phyloP scores from a whole-genome alignment of 108 stramenopile species.

The Conticribra guillardii region DNA sequence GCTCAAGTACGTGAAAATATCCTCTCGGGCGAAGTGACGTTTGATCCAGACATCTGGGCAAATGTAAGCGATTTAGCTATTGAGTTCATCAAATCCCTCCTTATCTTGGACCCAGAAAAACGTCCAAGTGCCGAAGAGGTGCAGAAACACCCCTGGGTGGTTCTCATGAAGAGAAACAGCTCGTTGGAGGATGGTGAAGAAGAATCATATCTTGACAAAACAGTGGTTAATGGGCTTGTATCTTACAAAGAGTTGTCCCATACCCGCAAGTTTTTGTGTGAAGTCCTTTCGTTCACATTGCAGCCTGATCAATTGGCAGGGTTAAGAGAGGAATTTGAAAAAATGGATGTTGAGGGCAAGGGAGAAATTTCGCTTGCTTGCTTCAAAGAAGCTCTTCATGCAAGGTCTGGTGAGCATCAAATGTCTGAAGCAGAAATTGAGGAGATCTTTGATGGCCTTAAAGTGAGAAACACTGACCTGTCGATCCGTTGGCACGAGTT shows the following conservation, averaged over 20 bases:
- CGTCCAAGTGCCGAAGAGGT: slow-evolving; percentile 63
- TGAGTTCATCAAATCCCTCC: slow-evolving; percentile 60
- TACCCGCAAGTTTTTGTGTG: slow-evolving; percentile 70
- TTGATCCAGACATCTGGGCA: slow-evolving; percentile 52
- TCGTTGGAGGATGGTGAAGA: slow-evolving; percentile 21
- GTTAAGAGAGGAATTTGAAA: slow-evolving; percentile 69
- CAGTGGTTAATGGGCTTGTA: slow-evolving; percentile 56
- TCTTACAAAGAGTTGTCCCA: slow-evolving; percentile 65
- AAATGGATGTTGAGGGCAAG: slow-evolving; percentile 63
- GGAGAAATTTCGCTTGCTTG: slow-evolving; percentile 66
- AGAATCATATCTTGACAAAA: slow-evolving; percentile 49
- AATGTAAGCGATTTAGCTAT: slow-evolving; percentile 62
- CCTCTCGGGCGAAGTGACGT: slow-evolving; percentile 17
- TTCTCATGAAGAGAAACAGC: slow-evolving; percentile 19
- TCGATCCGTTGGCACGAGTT: slow-evolving; percentile 83
- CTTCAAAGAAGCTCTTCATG: slow-evolving; percentile 57
- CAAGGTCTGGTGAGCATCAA: slow-evolving; percentile 49
- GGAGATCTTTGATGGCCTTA: slow-evolving; percentile 63
- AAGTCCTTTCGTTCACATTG: slow-evolving; percentile 75
- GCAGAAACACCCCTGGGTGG: slow-evolving; percentile 64
- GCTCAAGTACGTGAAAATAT: slow-evolving; percentile 22
- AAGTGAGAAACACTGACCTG: slow-evolving; percentile 46
- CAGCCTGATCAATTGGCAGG: slow-evolving; percentile 71
- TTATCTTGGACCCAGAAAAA: slow-evolving; percentile 51
- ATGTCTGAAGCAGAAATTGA: slow-evolving; percentile 68